Evolutionary conservation across 116 monocot species (phyloP).

Genomic region (Iris pallida): DNA sequence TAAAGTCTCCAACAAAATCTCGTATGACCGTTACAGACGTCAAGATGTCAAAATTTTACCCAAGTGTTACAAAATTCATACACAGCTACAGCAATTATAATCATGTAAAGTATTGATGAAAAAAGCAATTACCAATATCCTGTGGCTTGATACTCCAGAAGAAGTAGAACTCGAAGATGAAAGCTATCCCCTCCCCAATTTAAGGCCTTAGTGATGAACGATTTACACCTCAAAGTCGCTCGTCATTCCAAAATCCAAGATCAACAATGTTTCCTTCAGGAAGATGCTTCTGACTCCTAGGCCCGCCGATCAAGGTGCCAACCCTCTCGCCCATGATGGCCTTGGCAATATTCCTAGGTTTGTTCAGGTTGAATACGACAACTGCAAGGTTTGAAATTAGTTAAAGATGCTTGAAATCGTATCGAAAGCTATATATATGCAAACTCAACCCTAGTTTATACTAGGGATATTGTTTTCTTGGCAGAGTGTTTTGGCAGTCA

Average conservation of each 20-base stretch:
- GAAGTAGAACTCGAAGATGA: too few species aligned
- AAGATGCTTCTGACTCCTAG: slow-evolving; percentile 6
- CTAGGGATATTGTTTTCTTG: slow-evolving; percentile 97
- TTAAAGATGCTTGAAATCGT: not conserved
- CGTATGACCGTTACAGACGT: too few species aligned
- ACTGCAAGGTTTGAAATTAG: slow-evolving; percentile 41
- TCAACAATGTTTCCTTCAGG: slow-evolving; percentile 2
- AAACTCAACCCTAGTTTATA: slow-evolving; percentile 13
- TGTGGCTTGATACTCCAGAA: too few species aligned
- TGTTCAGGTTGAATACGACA: slow-evolving; percentile 90
- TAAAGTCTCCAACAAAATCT: too few species aligned
- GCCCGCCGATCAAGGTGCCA: slow-evolving; percentile 67
- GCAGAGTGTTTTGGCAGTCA: slow-evolving; percentile 93
- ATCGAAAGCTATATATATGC: not conserved
- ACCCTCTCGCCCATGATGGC: slow-evolving; percentile 91
- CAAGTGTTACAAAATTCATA: too few species aligned
- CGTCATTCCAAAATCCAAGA: slow-evolving; percentile 6
- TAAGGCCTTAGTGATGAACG: not conserved
- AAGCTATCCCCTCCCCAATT: too few species aligned
- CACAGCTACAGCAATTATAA: too few species aligned
- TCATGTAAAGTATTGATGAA: too few species aligned
- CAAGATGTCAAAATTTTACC: too few species aligned
- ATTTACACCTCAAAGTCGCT: slow-evolving; percentile 6
- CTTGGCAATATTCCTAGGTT: slow-evolving; percentile 80
- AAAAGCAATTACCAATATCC: too few species aligned